These are phyloP conservation scores for Imleria badia DNA, from an alignment of 768 basidiomycete genomes.

Conservation along the genomic window DNA sequence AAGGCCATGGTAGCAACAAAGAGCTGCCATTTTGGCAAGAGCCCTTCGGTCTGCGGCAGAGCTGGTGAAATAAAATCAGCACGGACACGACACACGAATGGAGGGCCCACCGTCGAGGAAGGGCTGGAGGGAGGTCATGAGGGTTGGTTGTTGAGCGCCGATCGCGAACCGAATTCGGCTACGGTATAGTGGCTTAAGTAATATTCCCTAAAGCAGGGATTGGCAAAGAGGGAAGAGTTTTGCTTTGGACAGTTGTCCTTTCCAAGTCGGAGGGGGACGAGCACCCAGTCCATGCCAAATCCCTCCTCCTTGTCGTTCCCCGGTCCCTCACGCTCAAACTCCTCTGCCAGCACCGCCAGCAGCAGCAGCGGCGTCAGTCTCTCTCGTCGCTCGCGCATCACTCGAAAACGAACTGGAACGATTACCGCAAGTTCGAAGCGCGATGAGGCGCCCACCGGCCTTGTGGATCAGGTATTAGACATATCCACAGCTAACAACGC, in stretches of 20 bases:
- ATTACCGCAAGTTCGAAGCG: constrained; percentile 36
- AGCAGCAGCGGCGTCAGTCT: constrained; percentile 51
- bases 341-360: constrained; percentile 40
- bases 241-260: constrained; percentile 15
- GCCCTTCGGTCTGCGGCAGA: constrained; percentile 65
- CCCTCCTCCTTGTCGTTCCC: constrained; percentile 25
- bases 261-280: constrained; percentile 25
- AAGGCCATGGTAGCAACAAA: constrained; percentile 72
- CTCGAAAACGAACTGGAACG: constrained; percentile 54
- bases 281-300: constrained; percentile 32
- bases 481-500: constrained; percentile 27
- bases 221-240: constrained; percentile 16
- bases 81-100: not conserved
- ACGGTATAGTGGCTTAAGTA: constrained; percentile 24
- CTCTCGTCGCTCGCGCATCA: constrained; percentile 46
- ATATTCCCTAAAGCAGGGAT: constrained; percentile 24
- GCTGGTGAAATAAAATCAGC: constrained; percentile 35
- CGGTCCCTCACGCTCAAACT: constrained; percentile 36
- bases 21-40: constrained; percentile 88
- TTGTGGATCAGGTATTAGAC: constrained; percentile 26
- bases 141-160: constrained; percentile 6
- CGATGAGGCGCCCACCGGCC: constrained; percentile 18
- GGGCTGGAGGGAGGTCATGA: constrained; percentile 13
- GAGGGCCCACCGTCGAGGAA: constrained; percentile 23
- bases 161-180: constrained; percentile 14